A percentile compares a stretch with the other conserved stretches of the same genome.
phyloP scores from a whole-genome alignment of 108 stramenopile species.

The Cyclotella atomus region DNA sequence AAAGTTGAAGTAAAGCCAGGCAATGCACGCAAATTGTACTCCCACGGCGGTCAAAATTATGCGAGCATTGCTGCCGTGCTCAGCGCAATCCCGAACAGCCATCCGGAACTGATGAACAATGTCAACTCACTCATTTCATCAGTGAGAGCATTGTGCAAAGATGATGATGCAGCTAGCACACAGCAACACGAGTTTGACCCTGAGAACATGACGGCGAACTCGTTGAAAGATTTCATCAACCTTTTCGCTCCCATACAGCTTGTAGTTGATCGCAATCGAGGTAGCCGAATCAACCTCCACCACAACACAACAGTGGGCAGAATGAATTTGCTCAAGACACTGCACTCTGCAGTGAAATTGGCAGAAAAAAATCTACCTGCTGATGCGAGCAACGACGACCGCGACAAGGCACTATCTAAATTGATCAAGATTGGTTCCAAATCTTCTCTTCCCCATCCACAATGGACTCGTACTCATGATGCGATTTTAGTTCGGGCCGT shows the following conservation, averaged over 20 bases:
- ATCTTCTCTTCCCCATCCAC: constrained; percentile 69
- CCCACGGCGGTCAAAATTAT: constrained; percentile 45
- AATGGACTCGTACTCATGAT: constrained; percentile 78
- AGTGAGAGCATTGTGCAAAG: constrained; percentile 24
- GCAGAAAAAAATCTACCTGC: constrained; percentile 21
- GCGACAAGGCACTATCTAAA: constrained; percentile 33
- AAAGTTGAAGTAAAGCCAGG: constrained; percentile 52
- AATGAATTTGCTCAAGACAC: constrained; percentile 30
- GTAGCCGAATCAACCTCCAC: constrained; percentile 45
- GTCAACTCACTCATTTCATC: constrained; percentile 54
- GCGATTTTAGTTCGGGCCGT: constrained; percentile 70
- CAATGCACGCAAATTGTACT: constrained; percentile 9
- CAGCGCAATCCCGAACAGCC: constrained; percentile 55
- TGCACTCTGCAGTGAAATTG: constrained; percentile 29
- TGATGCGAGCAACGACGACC: constrained; percentile 23
- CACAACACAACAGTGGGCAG: constrained; percentile 42
- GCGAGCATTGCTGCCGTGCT: constrained; percentile 61
- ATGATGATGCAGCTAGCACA: constrained; percentile 21
- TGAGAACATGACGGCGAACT: constrained; percentile 32
- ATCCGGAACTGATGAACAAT: constrained; percentile 71
- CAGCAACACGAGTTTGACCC: constrained; percentile 24
- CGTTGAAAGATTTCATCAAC: constrained; percentile 55
- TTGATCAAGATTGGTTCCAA: constrained; percentile 31
- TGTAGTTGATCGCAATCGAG: constrained; percentile 56
- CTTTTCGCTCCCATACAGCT: constrained; percentile 77